Evolutionary conservation across 805 yeast genomes (phyloP).

Genomic region (Candida ortonii): DNA sequence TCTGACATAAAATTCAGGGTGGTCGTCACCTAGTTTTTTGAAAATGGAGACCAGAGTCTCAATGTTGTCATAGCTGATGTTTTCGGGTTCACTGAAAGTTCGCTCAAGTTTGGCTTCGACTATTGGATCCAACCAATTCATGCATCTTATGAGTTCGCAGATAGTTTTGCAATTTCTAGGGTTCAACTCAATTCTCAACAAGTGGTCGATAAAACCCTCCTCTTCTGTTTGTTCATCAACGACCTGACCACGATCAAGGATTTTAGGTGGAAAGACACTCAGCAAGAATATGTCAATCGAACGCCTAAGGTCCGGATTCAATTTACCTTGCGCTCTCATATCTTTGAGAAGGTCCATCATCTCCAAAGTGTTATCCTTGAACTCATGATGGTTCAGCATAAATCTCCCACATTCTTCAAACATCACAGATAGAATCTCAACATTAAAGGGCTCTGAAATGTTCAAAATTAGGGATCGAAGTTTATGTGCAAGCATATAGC

Average conservation of each 20-base stretch:
- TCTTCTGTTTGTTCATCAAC: constrained; percentile 37
- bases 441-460: constrained; percentile 50
- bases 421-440: constrained; percentile 65
- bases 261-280: constrained; percentile 53
- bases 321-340: constrained; percentile 45
- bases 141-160: constrained; percentile 36
- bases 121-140: constrained; percentile 47
- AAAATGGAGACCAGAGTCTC: constrained; percentile 48
- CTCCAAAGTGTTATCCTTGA: constrained; percentile 55
- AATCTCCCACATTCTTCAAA: constrained; percentile 74
- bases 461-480: constrained; percentile 57
- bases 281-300: constrained; percentile 57
- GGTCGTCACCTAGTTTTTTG: constrained; percentile 31
- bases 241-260: constrained; percentile 32
- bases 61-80: constrained; percentile 56
- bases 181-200: constrained; percentile 52
- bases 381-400: constrained; percentile 55
- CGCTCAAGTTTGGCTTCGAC: constrained; percentile 29
- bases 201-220: constrained; percentile 45
- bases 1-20: constrained; percentile 39
- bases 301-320: constrained; percentile 54
- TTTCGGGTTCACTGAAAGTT: constrained; percentile 58
- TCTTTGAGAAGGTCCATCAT: constrained; percentile 56
- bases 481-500: constrained; percentile 70
- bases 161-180: constrained; percentile 35